These are phyloP conservation scores for Cyathus striatus DNA, from an alignment of 768 basidiomycete genomes.

Conservation along the genomic window DNA sequence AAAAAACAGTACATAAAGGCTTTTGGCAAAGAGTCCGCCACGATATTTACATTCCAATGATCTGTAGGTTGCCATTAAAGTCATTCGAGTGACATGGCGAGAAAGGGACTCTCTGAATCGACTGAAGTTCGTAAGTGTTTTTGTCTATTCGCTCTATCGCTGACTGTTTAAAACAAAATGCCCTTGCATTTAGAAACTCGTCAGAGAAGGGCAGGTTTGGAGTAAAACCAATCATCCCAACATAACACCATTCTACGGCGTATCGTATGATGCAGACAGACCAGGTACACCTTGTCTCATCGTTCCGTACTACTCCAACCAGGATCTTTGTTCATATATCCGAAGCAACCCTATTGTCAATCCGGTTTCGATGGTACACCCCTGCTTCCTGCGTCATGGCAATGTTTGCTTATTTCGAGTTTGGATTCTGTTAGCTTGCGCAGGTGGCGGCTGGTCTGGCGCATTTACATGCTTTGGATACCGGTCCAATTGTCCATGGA, in stretches of 20 bases:
- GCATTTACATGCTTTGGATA: slow-evolving; percentile 11
- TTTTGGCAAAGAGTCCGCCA: too few species aligned
- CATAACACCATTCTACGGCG: slow-evolving; percentile 11
- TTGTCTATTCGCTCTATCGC: background rate
- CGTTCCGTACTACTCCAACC: slow-evolving; percentile 10
- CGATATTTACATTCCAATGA: too few species aligned
- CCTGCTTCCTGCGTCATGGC: too few species aligned
- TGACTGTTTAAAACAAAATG: background rate
- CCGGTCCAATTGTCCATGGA: slow-evolving; percentile 22
- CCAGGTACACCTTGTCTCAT: slow-evolving; percentile 9
- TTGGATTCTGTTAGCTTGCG: slow-evolving; percentile 5
- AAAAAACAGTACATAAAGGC: too few species aligned
- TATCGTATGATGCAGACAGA: slow-evolving; percentile 7
- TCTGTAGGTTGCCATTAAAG: slow-evolving; percentile 9
- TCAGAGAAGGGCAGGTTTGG: slow-evolving; percentile 10
- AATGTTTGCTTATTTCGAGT: too few species aligned
- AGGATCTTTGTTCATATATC: slow-evolving; percentile 9
- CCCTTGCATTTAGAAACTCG: slow-evolving; percentile 5
- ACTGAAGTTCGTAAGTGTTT: background rate
- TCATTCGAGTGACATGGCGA: slow-evolving; percentile 1
- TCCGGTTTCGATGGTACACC: background rate
- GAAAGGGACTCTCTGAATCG: background rate
- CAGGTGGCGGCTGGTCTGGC: slow-evolving; percentile 10
- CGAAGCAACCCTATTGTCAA: slow-evolving; percentile 3
- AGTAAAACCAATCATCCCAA: slow-evolving; percentile 7